These are phyloP conservation scores for Alternaria consortialis DNA, from an alignment of 2,329 filamentous ascomycete genomes.

Conservation along the genomic window DNA sequence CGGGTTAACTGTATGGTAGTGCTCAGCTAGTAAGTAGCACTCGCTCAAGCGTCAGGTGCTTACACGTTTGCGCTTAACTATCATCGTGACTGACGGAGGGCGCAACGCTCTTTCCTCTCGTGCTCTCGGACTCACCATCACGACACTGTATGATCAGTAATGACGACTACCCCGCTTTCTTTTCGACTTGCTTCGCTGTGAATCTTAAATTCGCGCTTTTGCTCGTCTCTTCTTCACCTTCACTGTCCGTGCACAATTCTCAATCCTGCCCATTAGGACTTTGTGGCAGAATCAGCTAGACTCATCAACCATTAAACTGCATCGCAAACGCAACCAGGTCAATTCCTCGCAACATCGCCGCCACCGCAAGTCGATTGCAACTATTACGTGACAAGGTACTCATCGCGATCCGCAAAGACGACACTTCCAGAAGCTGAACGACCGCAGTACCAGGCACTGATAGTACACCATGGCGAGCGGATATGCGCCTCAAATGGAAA, in stretches of 20 bases:
- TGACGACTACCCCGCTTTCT: neutral
- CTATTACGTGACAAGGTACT: neutral
- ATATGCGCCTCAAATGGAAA: conserved; percentile 14
- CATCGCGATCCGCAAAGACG: neutral
- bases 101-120: neutral
- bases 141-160: neutral
- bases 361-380: neutral
- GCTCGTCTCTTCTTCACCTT: conserved; percentile 4
- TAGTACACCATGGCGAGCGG: conserved; percentile 11
- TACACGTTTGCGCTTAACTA: neutral
- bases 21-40: neutral
- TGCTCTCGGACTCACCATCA: neutral
- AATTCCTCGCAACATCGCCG: neutral
- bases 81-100: neutral
- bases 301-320: neutral
- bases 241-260: neutral
- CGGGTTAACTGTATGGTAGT: neutral
- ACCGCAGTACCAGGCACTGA: neutral
- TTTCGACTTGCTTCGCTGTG: neutral
- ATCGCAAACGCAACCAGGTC: neutral
- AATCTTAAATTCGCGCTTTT: neutral
- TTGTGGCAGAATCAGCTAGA: neutral
- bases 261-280: no score
- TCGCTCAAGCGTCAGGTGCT: neutral
- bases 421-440: neutral